Conservation (phyloP, 768 basidiomycete genomes). For the Imleria badia region DNA sequence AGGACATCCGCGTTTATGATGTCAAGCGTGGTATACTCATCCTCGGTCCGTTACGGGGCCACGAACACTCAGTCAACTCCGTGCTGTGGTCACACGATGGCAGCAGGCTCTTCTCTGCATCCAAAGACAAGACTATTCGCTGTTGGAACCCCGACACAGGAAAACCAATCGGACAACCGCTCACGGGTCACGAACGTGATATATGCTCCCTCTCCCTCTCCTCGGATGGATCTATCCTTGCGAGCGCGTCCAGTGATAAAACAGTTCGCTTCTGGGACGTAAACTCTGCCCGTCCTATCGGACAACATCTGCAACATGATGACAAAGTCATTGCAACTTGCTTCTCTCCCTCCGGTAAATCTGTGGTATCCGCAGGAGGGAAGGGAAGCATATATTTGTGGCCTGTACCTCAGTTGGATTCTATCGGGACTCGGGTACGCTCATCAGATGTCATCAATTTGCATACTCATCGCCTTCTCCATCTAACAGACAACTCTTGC, state of each 20-base stretch:
- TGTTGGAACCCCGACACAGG: neutral
- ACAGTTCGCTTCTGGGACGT: conserved; percentile 10
- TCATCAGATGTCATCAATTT: too few relatives aligned
- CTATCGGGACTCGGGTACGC: too few relatives aligned
- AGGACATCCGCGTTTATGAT: neutral
- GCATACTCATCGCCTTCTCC: too few relatives aligned
- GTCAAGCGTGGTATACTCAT: neutral
- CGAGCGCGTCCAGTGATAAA: conserved; percentile 5
- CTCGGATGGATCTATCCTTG: conserved; percentile 1
- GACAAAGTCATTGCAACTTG: fast-evolving
- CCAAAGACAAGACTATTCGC: neutral
- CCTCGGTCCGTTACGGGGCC: neutral
- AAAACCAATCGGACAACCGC: neutral
- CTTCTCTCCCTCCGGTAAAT: conserved; percentile 1
- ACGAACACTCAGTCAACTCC: neutral
- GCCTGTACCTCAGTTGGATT: too few relatives aligned
- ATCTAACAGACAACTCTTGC: too few relatives aligned
- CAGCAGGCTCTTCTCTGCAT: neutral
- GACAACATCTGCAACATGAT: neutral
- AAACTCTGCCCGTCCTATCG: neutral
- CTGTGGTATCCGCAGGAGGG: neutral
- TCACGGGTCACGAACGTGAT: neutral
- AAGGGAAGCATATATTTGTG: neutral
- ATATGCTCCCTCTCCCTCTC: neutral
- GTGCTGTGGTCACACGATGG: neutral